Evolutionary conservation across 2,329 filamentous ascomycete genomes (phyloP).

Genomic region (Diplodia corticola): DNA sequence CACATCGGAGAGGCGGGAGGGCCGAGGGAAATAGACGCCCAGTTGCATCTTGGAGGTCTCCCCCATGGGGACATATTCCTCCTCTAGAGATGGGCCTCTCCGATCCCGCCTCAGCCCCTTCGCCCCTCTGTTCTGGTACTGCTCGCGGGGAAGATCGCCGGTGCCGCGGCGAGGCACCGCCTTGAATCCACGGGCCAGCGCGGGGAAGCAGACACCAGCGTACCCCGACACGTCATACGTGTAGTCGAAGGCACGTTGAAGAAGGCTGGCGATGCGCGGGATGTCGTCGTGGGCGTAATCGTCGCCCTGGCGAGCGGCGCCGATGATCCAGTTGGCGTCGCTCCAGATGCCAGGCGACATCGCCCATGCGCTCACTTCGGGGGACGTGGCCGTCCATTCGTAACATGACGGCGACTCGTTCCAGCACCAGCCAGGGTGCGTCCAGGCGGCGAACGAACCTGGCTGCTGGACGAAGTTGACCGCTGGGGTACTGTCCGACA

Average conservation of each 20-base stretch:
- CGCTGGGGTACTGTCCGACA: background rate
- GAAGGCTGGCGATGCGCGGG: constrained; percentile 2
- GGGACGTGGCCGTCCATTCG: background rate
- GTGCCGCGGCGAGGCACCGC: background rate
- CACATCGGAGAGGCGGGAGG: background rate
- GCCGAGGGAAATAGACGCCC: background rate
- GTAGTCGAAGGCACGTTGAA: background rate
- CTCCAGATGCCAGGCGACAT: background rate
- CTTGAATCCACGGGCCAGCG: background rate
- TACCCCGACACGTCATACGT: background rate
- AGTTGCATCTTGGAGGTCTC: background rate
- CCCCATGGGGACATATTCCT: background rate
- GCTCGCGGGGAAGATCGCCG: background rate
- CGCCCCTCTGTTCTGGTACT: background rate
- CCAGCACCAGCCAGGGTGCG: constrained; percentile 1
- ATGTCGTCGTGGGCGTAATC: constrained; percentile 15
- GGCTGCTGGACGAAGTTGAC: too few species aligned
- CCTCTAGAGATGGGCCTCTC: background rate
- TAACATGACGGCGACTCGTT: background rate
- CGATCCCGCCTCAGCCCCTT: background rate
- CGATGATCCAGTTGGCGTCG: background rate
- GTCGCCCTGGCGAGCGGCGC: background rate
- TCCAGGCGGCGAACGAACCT: background rate
- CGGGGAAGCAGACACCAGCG: background rate
- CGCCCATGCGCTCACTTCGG: constrained; percentile 1